Evolutionary conservation across 2,329 filamentous ascomycete genomes (phyloP).

Genomic region (Phaeosphaeriaceae sp.): DNA sequence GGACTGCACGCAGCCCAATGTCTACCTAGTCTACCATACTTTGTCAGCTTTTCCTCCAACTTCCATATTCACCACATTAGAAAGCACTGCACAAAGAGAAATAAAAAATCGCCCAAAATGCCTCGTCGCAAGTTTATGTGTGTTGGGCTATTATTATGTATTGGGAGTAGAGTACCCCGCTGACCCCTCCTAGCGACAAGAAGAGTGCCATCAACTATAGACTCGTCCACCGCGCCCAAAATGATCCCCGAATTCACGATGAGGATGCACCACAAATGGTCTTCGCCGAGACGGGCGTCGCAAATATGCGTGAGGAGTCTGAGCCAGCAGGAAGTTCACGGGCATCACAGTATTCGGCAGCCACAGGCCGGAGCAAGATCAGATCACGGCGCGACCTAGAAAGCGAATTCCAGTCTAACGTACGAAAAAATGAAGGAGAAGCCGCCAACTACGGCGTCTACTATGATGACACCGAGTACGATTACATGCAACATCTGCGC

Average conservation of each 20-base stretch:
- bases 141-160: constrained; percentile 38
- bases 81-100: constrained; percentile 1
- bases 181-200: constrained; percentile 69
- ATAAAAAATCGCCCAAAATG: constrained; percentile 61
- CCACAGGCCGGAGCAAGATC: constrained; percentile 54
- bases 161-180: constrained; percentile 26
- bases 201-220: constrained; percentile 92
- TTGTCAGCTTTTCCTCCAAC: constrained; percentile 41
- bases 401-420: constrained; percentile 69
- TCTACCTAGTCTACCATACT: constrained; percentile 16
- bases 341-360: constrained; percentile 53
- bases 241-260: constrained; percentile 97
- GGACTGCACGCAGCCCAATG: constrained; percentile 13
- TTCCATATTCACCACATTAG: constrained; percentile 22
- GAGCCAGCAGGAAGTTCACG: constrained; percentile 55
- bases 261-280: constrained; percentile 87
- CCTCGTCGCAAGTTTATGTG: constrained; percentile 77
- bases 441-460: constrained; percentile 93
- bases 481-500: constrained; percentile 99
- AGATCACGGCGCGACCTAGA: constrained; percentile 81
- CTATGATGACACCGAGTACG: constrained; percentile 93
- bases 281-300: constrained; percentile 70
- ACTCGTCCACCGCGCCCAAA: constrained; percentile 93
- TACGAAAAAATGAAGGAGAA: constrained; percentile 92
- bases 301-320: constrained; percentile 38